These are phyloP conservation scores for Fusarium nodosum DNA, from an alignment of 2,329 filamentous ascomycete genomes.

Conservation along the genomic window DNA sequence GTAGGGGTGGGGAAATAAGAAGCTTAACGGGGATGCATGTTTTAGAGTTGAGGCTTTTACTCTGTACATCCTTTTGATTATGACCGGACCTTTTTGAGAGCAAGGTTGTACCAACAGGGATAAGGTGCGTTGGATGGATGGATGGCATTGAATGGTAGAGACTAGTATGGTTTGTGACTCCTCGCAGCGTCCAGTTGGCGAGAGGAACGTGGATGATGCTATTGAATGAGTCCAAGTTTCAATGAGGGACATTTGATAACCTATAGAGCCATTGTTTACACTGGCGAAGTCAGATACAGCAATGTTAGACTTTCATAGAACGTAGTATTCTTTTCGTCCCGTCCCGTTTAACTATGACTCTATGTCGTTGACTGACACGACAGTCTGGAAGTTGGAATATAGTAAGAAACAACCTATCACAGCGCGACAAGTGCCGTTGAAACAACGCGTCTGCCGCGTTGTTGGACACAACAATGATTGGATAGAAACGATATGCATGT, in stretches of 20 bases:
- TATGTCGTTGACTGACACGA: constrained; percentile 14
- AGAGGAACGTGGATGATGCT: constrained; percentile 26
- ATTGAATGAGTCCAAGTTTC: constrained; percentile 23
- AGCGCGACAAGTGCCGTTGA: constrained; percentile 34
- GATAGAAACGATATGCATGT: constrained; percentile 41
- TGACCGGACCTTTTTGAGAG: constrained; percentile 28
- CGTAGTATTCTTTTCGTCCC: constrained; percentile 14
- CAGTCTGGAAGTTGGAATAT: constrained; percentile 14
- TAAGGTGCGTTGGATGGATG: constrained; percentile 22
- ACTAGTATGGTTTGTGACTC: constrained; percentile 7
- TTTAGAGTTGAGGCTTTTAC: constrained; percentile 41
- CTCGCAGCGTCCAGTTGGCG: constrained; percentile 23
- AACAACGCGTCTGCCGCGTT: constrained; percentile 49
- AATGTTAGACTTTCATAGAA: constrained; percentile 13
- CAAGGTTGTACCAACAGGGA: constrained; percentile 31
- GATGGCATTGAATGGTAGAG: constrained; percentile 3
- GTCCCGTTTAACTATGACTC: constrained; percentile 8
- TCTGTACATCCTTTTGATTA: constrained; percentile 20
- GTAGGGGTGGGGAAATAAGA: constrained; percentile 35
- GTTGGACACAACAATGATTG: constrained; percentile 42
- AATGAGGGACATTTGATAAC: constrained; percentile 5
- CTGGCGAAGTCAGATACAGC: constrained; percentile 10
- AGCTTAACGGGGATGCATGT: constrained; percentile 46
- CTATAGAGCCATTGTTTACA: constrained; percentile 25
- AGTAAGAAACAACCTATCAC: constrained; percentile 28